Evolutionary conservation across 352 stramenopile species (phyloP).

Genomic region (Thalassiosira hispida): DNA sequence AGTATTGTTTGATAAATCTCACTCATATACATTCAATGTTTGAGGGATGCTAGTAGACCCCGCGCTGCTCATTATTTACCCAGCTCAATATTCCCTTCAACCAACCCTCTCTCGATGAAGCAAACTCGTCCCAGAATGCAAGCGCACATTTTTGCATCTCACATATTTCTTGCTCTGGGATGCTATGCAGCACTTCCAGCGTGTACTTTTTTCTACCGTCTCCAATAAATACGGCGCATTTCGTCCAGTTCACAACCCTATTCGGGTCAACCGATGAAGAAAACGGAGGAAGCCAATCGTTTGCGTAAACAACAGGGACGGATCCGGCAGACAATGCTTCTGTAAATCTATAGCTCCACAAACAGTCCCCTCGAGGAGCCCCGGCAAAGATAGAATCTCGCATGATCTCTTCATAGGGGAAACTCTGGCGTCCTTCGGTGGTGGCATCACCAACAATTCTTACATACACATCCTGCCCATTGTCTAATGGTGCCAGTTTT

Average conservation of each 20-base stretch:
- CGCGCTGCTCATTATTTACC: constrained; percentile 5
- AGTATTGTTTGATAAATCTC: too few relatives aligned
- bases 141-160: constrained; percentile 19
- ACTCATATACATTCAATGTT: too few relatives aligned
- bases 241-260: constrained; percentile 4
- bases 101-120: constrained; percentile 14
- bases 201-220: neutral
- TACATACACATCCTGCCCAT: constrained; percentile 12
- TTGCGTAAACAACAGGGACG: constrained; percentile 11
- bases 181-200: neutral
- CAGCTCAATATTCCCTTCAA: constrained; percentile 20
- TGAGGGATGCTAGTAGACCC: too few relatives aligned
- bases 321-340: constrained; percentile 4
- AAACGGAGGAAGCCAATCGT: neutral
- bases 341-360: constrained; percentile 5
- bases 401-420: constrained; percentile 5
- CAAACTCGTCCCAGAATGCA: constrained; percentile 14
- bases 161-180: neutral
- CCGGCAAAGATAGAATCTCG: constrained; percentile 6
- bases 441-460: neutral
- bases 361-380: constrained; percentile 1
- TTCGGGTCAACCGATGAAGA: constrained; percentile 2
- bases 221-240: neutral
- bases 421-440: neutral
- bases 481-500: neutral